These are phyloP conservation scores for Zygnema cylindricum DNA, from an alignment of 139 green algal species.

Conservation along the genomic window DNA sequence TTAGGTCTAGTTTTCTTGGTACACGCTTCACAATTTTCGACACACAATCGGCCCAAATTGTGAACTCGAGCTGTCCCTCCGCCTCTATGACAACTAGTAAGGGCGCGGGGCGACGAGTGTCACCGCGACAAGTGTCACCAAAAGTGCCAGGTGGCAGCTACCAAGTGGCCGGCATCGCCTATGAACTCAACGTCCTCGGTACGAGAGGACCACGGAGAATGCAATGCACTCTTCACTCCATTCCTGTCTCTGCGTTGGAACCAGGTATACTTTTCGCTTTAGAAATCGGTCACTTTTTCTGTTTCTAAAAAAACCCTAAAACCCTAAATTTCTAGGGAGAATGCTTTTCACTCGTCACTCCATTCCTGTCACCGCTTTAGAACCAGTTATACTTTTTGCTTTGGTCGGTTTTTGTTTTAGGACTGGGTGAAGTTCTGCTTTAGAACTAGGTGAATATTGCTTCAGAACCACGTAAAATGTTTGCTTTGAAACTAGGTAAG, in stretches of 20 bases:
- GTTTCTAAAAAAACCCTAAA: not conserved
- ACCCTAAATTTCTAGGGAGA: not conserved
- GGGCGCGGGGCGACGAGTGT: not conserved
- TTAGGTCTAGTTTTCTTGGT: constrained; percentile 86
- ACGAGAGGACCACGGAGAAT: constrained; percentile 89
- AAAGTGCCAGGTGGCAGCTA: constrained; percentile 30
- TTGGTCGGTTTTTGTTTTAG: no score
- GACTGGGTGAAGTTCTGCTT: no score
- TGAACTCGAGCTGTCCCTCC: no score
- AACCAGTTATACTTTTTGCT: no score
- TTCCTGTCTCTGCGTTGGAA: constrained; percentile 35
- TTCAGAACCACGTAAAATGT: no score
- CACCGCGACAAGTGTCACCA: constrained; percentile 26
- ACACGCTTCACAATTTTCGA: constrained; percentile 92
- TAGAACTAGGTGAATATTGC: no score
- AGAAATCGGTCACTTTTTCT: not conserved
- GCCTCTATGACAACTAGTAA: not conserved
- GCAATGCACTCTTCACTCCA: constrained; percentile 65
- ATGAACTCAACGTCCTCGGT: constrained; percentile 91
- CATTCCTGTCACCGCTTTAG: no score
- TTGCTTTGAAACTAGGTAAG: no score
- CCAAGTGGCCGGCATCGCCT: constrained; percentile 76
- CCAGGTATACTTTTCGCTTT: not conserved
- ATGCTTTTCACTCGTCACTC: no score
- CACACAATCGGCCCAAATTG: not conserved